Base-by-base conservation (phyloP, 345 rosid species). In the Erucastrum elatum region DNA sequence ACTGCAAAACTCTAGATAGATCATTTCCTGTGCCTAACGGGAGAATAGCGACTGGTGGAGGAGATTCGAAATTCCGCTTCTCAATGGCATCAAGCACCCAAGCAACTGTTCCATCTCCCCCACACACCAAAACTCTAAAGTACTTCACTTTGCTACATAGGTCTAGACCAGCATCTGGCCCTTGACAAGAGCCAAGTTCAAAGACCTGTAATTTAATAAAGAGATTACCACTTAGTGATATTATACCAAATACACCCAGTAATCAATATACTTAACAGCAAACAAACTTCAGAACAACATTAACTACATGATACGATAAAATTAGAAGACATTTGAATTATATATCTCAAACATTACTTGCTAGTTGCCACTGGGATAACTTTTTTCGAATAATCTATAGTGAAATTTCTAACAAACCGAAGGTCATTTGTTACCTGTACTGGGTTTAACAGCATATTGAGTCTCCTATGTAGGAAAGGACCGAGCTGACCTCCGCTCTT, bases 1-100 rank as follows among this genome's bases (percentile, higher is more conserved):
- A 91, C n/a, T 83, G 85, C 77, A 91, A 80, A 62, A 91, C 97
- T 76, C 94, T 85, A 51, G 93, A 89, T 81, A 91, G 71, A 84
- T 91, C 97, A 80, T 91, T 91, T 81, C 97, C 97, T 6, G 97
- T 91, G 82, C 94, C 97, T 69, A 90, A 87, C 4, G 97, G 97
- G 68, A 91, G 94, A 70, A 91, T 85, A 59, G 97, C 91, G 17
- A 91, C 87, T 9, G 97, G 94, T 81, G 97, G 94, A 73, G 97
- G 97, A 49, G 91, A 88, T 61, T 86, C 90, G 1, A 88, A 88
- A 82, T 88, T 88, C 55, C 80, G 90, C 77, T 75, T 88, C 83
- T 91, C 97, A 74, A 91, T 88, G 16, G 87, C 88, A 76, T 87
- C 89, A 62, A 91, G 88, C 72, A 91, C 91, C 97, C 97, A 91